Conservation (phyloP, 148 eudicot genomes). For the Rhododendron ovatum region DNA sequence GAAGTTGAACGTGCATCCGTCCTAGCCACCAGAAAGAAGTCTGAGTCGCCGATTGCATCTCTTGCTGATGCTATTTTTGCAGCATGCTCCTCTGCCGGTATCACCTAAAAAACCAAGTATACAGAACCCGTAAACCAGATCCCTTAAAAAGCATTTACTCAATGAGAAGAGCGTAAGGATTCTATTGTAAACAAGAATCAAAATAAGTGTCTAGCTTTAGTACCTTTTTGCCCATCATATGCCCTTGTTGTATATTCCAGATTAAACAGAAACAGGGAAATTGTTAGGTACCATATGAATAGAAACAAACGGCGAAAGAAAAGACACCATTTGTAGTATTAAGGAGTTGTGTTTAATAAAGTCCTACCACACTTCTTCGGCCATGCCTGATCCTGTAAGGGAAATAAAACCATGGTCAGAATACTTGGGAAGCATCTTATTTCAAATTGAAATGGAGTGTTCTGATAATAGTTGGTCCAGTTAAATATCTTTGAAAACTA, state of each 20-base stretch:
- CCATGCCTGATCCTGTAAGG: constrained; percentile 36
- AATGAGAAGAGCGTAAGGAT: neutral
- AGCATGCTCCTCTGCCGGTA: constrained; percentile 34
- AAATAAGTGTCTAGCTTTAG: neutral
- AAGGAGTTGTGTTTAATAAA: neutral
- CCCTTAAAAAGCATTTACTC: neutral
- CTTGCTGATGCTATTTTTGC: constrained; percentile 34
- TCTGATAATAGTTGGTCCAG: neutral
- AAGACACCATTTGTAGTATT: neutral
- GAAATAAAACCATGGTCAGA: neutral
- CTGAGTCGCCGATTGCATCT: constrained; percentile 34
- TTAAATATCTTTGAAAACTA: neutral
- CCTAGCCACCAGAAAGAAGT: constrained; percentile 36
- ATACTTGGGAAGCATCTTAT: neutral
- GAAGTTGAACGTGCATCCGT: constrained; percentile 37
- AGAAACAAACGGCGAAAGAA: neutral
- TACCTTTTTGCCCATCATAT: constrained; percentile 9
- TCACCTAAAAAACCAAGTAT: constrained; percentile 2
- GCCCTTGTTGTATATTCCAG: neutral
- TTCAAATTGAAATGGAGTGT: neutral
- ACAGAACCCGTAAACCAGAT: neutral
- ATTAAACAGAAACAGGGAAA: neutral
- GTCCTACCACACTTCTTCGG: constrained; percentile 35
- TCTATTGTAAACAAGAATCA: neutral
- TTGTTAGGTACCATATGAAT: neutral